Conservation (phyloP, 352 stramenopile species). For the Pythium sukuiense region DNA sequence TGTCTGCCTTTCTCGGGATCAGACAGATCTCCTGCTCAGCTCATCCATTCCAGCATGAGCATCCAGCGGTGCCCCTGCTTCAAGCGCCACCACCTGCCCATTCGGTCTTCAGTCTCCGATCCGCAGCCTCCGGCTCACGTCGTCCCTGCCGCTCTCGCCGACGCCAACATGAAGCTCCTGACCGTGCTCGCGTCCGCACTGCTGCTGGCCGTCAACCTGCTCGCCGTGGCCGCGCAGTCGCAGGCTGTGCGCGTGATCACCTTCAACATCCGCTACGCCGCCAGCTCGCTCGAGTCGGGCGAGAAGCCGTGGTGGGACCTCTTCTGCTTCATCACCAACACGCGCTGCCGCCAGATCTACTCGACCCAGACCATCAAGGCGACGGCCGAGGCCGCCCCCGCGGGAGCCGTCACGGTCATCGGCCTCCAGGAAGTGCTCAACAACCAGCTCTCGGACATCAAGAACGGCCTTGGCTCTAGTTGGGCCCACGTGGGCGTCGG, state of each 20-base stretch:
- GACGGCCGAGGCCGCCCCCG: slow-evolving; percentile 9
- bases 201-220: background rate
- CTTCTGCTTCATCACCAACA: slow-evolving; percentile 14
- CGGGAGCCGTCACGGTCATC: slow-evolving; percentile 19
- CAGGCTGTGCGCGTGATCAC: slow-evolving; percentile 20
- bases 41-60: too few relatives aligned
- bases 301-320: slow-evolving; percentile 25
- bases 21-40: too few relatives aligned
- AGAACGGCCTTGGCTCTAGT: slow-evolving; percentile 14
- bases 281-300: slow-evolving; percentile 11
- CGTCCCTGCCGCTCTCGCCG: too few relatives aligned
- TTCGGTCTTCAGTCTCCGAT: background rate
- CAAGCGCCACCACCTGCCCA: background rate
- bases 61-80: too few relatives aligned
- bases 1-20: too few relatives aligned
- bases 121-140: background rate
- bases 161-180: slow-evolving; percentile 7
- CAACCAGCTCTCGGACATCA: slow-evolving; percentile 24
- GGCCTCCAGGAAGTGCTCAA: slow-evolving; percentile 22
- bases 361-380: slow-evolving; percentile 10
- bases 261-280: slow-evolving; percentile 23
- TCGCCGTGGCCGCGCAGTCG: background rate
- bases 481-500: slow-evolving; percentile 20
- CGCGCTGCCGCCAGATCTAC: slow-evolving; percentile 17
- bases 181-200: slow-evolving; percentile 7